Evolutionary conservation across 208 protist genomes (phyloP).

Genomic region (Herpetomonas tarakana): DNA sequence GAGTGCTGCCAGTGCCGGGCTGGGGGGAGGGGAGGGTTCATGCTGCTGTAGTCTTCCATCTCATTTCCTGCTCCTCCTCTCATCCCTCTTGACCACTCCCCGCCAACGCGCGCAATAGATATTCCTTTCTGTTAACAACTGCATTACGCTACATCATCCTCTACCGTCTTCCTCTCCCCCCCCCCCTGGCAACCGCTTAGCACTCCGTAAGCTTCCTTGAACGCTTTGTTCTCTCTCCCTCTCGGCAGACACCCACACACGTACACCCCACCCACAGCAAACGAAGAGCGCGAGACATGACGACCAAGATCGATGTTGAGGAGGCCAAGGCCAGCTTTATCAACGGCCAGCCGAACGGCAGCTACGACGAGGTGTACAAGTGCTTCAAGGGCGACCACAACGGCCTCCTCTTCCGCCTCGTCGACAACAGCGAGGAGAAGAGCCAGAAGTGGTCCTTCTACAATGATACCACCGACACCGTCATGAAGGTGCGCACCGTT

Average conservation of each 20-base stretch:
- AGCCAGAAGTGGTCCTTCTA: constrained; percentile 52
- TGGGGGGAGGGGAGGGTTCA: no score
- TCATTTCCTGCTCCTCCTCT: no score
- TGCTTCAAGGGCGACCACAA: constrained; percentile 45
- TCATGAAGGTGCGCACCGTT: constrained; percentile 28
- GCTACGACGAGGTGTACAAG: constrained; percentile 31
- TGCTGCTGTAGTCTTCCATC: no score
- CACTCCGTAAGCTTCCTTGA: no score
- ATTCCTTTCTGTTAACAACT: no score
- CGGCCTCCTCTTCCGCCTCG: constrained; percentile 59
- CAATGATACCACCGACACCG: constrained; percentile 44
- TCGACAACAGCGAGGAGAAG: constrained; percentile 17
- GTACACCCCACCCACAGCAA: not conserved
- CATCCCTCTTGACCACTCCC: no score
- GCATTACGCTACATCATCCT: no score
- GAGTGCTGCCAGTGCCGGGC: no score
- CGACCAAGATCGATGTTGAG: constrained; percentile 8
- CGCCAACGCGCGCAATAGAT: no score
- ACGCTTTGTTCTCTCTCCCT: no score
- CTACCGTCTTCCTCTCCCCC: no score
- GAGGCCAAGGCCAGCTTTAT: constrained; percentile 16
- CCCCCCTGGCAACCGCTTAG: not conserved
- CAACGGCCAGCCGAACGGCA: constrained; percentile 13
- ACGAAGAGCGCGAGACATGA: constrained; percentile 2
- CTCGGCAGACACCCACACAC: not conserved